Evolutionary conservation across 1,284 basidiomycete species (phyloP), one percentile per base, ranked within the genome.

Genomic region (Fomes fomentarius): DNA sequence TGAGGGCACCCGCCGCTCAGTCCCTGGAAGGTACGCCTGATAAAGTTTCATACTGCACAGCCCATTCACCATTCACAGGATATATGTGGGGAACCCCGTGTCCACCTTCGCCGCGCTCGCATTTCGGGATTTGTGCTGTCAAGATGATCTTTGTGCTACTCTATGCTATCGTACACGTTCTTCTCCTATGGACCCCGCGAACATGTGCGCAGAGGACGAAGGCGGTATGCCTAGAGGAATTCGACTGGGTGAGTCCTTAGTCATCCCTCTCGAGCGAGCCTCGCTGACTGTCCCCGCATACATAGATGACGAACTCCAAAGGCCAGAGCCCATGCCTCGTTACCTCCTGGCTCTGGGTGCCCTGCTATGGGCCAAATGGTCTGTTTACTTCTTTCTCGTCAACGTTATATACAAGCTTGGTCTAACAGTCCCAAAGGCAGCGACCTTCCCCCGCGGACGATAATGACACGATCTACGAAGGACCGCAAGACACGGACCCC

Each of bases 221-320:
- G n/a, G 49, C 49, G n/a, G 22, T 21, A 1, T 52, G 50, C 40
- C 17, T n/a, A 3, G 33, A 30, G 19, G 43, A 14, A 9, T 52
- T 39, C 30, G 43, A 52, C 1, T 52, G 50, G 50, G 50, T 52
- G 11, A 22, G 47, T 22, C 9, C 4, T n/a, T 40, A 19, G 37
- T 3, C 21, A 12, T 19, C 33, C 24, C 4, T 39, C 8, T 3
- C n/a, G 24, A 14, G 15, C 17, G 4, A 2, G 14, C 19, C 15
- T n/a, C 8, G 19, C 15, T 39, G 11, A 49, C 28, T 15, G n/a
- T n/a, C n/a, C n/a, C n/a, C n/a, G 25, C n/a, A 2, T n/a, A 15
- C n/a, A 28, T 17, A 52, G 50, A 52, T 52, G 50, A 19, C 25
- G 19, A 52, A 52, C 28, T 52, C 50, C 3, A n/a, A 12, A 37